A percentile compares a stretch with the other conserved stretches of the same genome.
These are phyloP conservation scores for Boletus bicolor DNA, from an alignment of 768 basidiomycete genomes.

Conservation along the genomic window DNA sequence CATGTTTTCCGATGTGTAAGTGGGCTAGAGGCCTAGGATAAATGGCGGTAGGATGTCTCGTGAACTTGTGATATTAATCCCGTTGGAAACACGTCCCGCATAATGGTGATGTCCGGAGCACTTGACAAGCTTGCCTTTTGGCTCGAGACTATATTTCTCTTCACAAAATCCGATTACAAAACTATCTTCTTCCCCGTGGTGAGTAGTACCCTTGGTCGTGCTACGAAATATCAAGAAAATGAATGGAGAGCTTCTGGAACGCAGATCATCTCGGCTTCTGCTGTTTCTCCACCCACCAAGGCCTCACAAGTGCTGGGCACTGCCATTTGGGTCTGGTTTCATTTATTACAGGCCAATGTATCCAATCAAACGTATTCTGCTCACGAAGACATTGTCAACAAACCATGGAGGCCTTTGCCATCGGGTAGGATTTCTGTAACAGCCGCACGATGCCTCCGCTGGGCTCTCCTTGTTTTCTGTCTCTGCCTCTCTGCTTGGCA, in stretches of 20 bases:
- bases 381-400: slow-evolving; percentile 34
- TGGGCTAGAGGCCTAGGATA: not conserved
- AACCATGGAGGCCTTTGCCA: slow-evolving; percentile 38
- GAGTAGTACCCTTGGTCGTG: slow-evolving; percentile 5
- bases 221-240: not conserved
- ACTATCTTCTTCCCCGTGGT: slow-evolving; percentile 36
- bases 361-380: slow-evolving; percentile 31
- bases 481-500: slow-evolving; percentile 21
- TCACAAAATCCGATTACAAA: slow-evolving; percentile 35
- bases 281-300: not conserved
- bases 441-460: slow-evolving; percentile 28
- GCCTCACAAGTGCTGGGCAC: not conserved
- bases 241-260: not conserved
- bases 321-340: slow-evolving; percentile 31
- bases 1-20: not conserved
- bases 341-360: slow-evolving; percentile 33
- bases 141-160: slow-evolving; percentile 31
- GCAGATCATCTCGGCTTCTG: slow-evolving; percentile 11
- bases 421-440: slow-evolving; percentile 29
- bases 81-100: not conserved
- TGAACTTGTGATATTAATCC: not conserved
- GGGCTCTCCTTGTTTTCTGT: slow-evolving; percentile 31
- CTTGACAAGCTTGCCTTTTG: slow-evolving; percentile 6
- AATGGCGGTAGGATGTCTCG: not conserved
- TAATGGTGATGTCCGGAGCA: not conserved